A percentile compares a stretch with the other conserved stretches of the same genome.
These are phyloP conservation scores for Astrocystis sublimbata DNA, from an alignment of 495 filamentous ascomycete species.

Conservation along the genomic window DNA sequence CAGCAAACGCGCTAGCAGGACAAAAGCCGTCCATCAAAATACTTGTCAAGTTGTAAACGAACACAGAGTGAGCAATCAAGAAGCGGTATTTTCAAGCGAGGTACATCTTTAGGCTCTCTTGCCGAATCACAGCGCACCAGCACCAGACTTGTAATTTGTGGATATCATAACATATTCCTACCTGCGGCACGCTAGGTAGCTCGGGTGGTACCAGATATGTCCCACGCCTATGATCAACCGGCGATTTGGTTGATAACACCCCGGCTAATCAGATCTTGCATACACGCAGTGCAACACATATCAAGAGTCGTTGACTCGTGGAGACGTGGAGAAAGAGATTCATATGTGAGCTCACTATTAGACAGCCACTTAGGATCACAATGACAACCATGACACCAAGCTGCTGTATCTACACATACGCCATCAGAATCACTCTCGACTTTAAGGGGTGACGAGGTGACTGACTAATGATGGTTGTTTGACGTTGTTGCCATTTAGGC, in stretches of 20 bases:
- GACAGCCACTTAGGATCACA: no score
- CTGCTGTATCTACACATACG: neutral
- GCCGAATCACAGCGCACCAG: conserved; percentile 3
- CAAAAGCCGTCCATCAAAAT: no score
- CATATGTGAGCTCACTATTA: neutral
- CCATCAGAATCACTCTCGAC: neutral
- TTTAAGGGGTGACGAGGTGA: neutral
- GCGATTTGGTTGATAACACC: conserved; percentile 9
- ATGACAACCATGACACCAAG: neutral
- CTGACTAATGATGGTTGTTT: neutral
- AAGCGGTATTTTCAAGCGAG: neutral
- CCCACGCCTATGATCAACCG: neutral
- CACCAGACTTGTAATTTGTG: conserved; percentile 3
- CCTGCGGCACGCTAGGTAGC: no score
- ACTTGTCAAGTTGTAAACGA: no score
- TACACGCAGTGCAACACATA: neutral
- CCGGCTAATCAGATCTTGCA: neutral
- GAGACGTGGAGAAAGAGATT: conserved; percentile 6
- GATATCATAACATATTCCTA: no score
- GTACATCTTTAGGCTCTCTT: neutral
- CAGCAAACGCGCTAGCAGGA: neutral
- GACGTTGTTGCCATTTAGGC: neutral
- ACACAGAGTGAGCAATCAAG: neutral
- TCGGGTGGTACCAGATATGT: neutral
- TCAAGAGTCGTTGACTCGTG: conserved; percentile 14